Evolutionary conservation across 257 asterid genomes (phyloP).

Genomic region (Apocynum venetum): DNA sequence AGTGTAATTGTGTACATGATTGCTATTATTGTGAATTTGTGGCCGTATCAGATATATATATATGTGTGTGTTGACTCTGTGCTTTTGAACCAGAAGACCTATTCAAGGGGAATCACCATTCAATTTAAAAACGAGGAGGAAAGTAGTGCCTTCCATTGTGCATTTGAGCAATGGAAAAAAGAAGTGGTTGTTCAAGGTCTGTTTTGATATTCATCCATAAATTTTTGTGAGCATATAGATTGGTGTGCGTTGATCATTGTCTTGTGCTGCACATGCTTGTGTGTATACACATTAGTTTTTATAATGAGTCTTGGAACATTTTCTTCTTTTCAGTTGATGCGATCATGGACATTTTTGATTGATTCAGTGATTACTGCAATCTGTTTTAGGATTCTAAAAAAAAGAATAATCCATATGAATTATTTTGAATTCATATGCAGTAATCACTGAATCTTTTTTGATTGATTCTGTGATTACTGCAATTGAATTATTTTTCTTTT

Average conservation of each 20-base stretch:
- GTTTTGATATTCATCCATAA: constrained; percentile 26
- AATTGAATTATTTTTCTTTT: background rate
- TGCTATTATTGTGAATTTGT: constrained; percentile 22
- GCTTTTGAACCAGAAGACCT: constrained; percentile 68
- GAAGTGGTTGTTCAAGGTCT: constrained; percentile 77
- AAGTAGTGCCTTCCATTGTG: constrained; percentile 84
- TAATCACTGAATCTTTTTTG: background rate
- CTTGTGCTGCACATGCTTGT: background rate
- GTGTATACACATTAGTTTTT: background rate
- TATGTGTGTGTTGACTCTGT: constrained; percentile 37
- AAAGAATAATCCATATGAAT: too few species aligned
- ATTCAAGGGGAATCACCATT: constrained; percentile 83
- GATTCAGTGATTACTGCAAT: background rate
- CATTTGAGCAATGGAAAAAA: constrained; percentile 95
- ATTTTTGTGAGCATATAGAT: constrained; percentile 4
- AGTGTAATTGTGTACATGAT: background rate
- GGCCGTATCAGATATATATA: constrained; percentile 20
- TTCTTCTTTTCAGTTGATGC: background rate
- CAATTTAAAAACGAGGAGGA: constrained; percentile 89
- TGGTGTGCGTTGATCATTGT: background rate
- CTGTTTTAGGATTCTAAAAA: background rate
- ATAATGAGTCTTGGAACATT: background rate
- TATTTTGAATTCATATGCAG: too few species aligned
- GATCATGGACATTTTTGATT: background rate
- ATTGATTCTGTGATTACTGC: background rate